These are phyloP conservation scores for Tuctoria greenei DNA, from an alignment of 176 grass and related monocot species.

Conservation along the genomic window DNA sequence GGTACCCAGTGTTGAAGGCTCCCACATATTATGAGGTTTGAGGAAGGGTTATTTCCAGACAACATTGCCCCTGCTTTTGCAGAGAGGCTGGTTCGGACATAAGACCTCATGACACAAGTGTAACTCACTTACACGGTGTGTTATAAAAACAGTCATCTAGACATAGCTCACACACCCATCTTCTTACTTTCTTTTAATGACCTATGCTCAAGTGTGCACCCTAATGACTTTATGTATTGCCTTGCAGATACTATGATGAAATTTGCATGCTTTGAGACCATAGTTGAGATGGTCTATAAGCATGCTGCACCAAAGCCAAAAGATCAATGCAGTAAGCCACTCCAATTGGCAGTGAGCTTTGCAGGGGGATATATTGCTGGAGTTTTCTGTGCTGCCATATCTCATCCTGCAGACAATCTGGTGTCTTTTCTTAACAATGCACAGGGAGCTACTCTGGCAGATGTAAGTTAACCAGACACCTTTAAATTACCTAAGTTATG, in stretches of 20 bases:
- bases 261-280: slow-evolving; percentile 83
- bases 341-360: slow-evolving; percentile 84
- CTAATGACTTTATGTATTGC: not conserved
- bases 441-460: slow-evolving; percentile 60
- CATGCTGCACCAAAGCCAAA: slow-evolving; percentile 73
- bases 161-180: not conserved
- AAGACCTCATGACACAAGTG: no score
- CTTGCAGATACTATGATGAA: slow-evolving; percentile 92
- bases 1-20: no score
- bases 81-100: no score
- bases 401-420: slow-evolving; percentile 90
- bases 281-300: slow-evolving; percentile 84
- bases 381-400: slow-evolving; percentile 71
- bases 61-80: no score
- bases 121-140: not conserved
- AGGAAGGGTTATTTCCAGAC: no score
- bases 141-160: not conserved
- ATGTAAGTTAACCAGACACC: slow-evolving; percentile 42
- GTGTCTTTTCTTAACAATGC: slow-evolving; percentile 88
- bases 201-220: not conserved
- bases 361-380: slow-evolving; percentile 81
- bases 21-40: no score
- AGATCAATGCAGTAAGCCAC: slow-evolving; percentile 75
- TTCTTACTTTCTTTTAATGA: not conserved
- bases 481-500: not conserved